phyloP scores from a whole-genome alignment of 345 rosid species.

The Trapa bicornis region DNA sequence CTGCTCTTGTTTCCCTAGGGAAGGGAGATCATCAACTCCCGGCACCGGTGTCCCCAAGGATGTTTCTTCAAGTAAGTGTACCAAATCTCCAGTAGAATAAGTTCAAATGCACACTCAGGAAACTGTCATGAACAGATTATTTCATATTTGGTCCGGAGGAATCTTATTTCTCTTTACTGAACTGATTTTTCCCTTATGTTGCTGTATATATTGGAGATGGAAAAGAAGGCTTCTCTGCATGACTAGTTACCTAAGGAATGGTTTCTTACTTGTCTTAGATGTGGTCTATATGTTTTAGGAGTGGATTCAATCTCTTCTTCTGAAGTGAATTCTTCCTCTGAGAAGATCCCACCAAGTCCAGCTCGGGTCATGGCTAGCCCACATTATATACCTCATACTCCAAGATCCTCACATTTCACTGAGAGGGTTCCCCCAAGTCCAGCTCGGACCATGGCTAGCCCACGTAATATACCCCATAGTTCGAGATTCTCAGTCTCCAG shows the following conservation, averaged over 20 bases:
- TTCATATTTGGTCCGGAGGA: too few relatives aligned
- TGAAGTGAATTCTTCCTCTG: conserved; percentile 39
- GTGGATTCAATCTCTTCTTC: conserved; percentile 50
- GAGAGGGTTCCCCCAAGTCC: too few relatives aligned
- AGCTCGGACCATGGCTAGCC: too few relatives aligned
- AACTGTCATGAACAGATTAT: not conserved
- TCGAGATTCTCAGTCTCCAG: conserved; percentile 48
- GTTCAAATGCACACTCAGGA: not conserved
- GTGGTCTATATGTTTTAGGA: conserved; percentile 20
- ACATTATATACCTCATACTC: conserved; percentile 66
- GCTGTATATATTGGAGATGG: not conserved
- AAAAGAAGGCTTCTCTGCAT: not conserved
- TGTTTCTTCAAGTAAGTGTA: conserved; percentile 47
- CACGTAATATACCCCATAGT: too few relatives aligned
- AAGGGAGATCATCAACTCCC: conserved; percentile 36
- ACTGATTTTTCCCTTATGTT: not conserved
- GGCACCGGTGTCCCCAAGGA: conserved; percentile 49
- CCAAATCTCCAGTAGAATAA: not conserved
- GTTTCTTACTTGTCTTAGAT: not conserved
- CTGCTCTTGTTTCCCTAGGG: conserved; percentile 50
- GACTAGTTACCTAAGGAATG: not conserved
- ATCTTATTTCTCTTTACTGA: not conserved
- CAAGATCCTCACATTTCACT: conserved; percentile 14
- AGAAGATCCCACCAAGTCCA: conserved; percentile 56
- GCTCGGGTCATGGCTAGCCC: conserved; percentile 50